Conservation (phyloP, 306 rosid species). For the Trichosanthes truncata region DNA sequence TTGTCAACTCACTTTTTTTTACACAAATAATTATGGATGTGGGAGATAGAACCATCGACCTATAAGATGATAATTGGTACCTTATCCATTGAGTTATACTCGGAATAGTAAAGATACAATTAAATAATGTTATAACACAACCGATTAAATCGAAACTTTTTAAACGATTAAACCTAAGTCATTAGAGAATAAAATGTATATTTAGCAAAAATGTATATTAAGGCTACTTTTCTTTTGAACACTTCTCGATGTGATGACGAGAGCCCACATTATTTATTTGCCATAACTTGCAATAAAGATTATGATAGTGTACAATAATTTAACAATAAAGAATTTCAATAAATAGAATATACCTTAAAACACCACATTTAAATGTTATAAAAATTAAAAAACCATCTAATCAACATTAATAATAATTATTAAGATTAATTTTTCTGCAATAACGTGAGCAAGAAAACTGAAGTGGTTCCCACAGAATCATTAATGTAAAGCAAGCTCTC, state of each 20-base stretch:
- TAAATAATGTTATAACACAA: too few relatives aligned
- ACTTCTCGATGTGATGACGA: neutral
- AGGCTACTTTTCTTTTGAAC: neutral
- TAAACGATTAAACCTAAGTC: neutral
- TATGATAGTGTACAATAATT: neutral
- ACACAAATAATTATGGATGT: too few relatives aligned
- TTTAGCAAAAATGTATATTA: neutral
- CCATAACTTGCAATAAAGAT: neutral
- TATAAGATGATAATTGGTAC: too few relatives aligned
- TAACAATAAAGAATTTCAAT: neutral
- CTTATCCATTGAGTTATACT: too few relatives aligned
- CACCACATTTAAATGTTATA: neutral
- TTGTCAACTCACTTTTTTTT: too few relatives aligned
- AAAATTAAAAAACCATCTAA: neutral
- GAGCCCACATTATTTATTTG: neutral
- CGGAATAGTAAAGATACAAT: too few relatives aligned
- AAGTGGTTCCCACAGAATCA: conserved; percentile 6
- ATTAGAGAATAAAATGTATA: too few relatives aligned
- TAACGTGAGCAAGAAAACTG: neutral
- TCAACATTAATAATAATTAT: neutral
- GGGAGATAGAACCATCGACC: too few relatives aligned
- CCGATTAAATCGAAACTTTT: neutral
- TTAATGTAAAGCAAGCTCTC: conserved; percentile 2
- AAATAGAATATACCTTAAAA: neutral
- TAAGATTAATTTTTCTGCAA: neutral